Evolutionary conservation across 2,329 filamentous ascomycete genomes (phyloP).

Genomic region (Hypoxylon sp.): DNA sequence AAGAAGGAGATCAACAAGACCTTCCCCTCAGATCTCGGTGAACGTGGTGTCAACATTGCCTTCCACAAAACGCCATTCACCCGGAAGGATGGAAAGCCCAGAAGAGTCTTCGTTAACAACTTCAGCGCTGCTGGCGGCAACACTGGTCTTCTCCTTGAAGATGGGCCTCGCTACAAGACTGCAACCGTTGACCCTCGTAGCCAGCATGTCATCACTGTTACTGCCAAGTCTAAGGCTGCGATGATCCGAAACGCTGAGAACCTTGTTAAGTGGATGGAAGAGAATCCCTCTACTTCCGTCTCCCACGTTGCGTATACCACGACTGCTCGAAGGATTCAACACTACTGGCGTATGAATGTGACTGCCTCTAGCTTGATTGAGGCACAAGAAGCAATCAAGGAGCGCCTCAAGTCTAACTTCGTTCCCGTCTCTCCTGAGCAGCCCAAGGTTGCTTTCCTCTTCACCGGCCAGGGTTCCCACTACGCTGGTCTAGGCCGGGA

Average conservation of each 20-base stretch:
- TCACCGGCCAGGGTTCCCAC: constrained; percentile 70
- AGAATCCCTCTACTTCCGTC: constrained; percentile 66
- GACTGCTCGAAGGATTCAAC: constrained; percentile 75
- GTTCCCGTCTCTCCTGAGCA: constrained; percentile 60
- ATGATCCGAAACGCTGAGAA: constrained; percentile 72
- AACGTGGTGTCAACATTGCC: constrained; percentile 72
- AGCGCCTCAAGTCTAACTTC: constrained; percentile 61
- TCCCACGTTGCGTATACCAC: constrained; percentile 76
- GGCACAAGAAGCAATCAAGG: constrained; percentile 60
- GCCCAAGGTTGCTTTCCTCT: constrained; percentile 67
- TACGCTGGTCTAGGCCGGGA: constrained; percentile 67
- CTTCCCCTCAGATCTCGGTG: constrained; percentile 69
- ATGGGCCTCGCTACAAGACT: constrained; percentile 62
- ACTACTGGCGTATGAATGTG: constrained; percentile 69
- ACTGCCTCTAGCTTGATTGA: constrained; percentile 60
- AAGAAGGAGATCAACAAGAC: constrained; percentile 73
- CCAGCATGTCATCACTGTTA: constrained; percentile 72
- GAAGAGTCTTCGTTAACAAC: constrained; percentile 74
- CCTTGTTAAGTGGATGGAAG: constrained; percentile 68
- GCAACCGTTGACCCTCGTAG: constrained; percentile 64
- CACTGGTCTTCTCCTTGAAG: constrained; percentile 76
- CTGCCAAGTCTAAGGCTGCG: constrained; percentile 68
- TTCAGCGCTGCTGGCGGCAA: constrained; percentile 81
- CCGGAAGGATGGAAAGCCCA: constrained; percentile 63
- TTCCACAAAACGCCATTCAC: constrained; percentile 66